Evolutionary conservation across 225 moss, liverwort and hornwort genomes (phyloP).

Genomic region (Ulota crispa): DNA sequence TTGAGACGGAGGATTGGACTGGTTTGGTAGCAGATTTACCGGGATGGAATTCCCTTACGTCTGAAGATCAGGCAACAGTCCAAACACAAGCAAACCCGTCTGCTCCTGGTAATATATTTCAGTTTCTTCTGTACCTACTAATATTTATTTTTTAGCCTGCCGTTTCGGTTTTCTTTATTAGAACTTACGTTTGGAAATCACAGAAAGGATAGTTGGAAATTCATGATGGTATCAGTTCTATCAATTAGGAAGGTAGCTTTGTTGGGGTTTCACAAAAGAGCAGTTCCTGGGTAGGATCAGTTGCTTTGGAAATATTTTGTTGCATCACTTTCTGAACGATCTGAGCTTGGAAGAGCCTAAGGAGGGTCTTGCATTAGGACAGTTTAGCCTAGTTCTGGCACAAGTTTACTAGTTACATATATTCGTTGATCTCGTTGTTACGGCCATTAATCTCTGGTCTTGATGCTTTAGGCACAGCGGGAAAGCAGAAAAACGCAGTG

Average conservation of each 20-base stretch:
- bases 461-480: slow-evolving; percentile 28
- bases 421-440: background rate
- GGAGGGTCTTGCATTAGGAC: background rate
- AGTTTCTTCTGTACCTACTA: background rate
- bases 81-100: slow-evolving; percentile 42
- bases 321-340: background rate
- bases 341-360: slow-evolving; percentile 8
- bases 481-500: slow-evolving; percentile 60
- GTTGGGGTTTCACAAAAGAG: background rate
- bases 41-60: slow-evolving; percentile 74
- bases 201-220: background rate
- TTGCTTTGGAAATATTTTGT: background rate
- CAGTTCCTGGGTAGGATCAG: background rate
- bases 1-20: slow-evolving; percentile 62
- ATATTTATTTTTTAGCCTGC: background rate
- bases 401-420: background rate
- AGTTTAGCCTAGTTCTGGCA: background rate
- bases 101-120: slow-evolving; percentile 29
- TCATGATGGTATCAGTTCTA: background rate
- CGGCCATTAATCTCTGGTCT: background rate
- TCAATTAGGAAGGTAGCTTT: background rate
- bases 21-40: slow-evolving; percentile 56
- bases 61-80: slow-evolving; percentile 64
- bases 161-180: background rate
- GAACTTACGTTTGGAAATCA: slow-evolving; percentile 1